Evolutionary conservation across 257 asterid species (phyloP), one percentile per base, ranked within the genome.

Genomic region (Ehretia macrophylla): DNA sequence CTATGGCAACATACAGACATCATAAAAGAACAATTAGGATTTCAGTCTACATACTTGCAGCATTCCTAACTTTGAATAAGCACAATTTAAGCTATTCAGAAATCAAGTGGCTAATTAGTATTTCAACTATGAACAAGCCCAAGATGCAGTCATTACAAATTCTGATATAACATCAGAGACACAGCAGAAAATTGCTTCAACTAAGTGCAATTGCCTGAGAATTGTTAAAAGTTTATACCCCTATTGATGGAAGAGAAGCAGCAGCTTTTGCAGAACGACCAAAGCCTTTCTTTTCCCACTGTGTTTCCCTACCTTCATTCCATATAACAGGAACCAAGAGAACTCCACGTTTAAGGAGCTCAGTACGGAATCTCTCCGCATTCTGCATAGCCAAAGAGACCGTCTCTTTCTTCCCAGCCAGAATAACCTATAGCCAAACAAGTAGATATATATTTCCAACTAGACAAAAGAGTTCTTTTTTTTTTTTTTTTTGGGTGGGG

Each of bases 331-430:
- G 97, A 69, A 92, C 79, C 62, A 92, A 78, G 60, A 92, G 84
- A 70, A 92, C 81, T 53, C 96, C 97, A 50, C 99, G 77, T 54
- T 63, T 73, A 32, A 92, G 79, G 60, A 92, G 96, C 77, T 92
- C 97, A 27, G 83, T 68, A 5, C 97, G 90, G 62, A 88, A 88
- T 68, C 86, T 81, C 79, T 92, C 99, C 32, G 96, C 96, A 72
- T 78, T 86, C 70, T 70, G 68, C 74, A 84, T 67, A 65, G 99
- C 91, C 45, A 71, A 72, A 67, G 81, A 74, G 61, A 92, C 87
- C 12, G 90, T 80, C 57, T 88, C 99, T 71, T 84, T 86, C 51
- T 75, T 77, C 55, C 95, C 99, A 49, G 95, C 94, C 88, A 92
- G 78, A 76, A 92, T 92, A 67, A 92, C 96, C 99, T 92, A 77